Conservation (phyloP, 164 flowering plant species). For the Umbellularia californica region DNA sequence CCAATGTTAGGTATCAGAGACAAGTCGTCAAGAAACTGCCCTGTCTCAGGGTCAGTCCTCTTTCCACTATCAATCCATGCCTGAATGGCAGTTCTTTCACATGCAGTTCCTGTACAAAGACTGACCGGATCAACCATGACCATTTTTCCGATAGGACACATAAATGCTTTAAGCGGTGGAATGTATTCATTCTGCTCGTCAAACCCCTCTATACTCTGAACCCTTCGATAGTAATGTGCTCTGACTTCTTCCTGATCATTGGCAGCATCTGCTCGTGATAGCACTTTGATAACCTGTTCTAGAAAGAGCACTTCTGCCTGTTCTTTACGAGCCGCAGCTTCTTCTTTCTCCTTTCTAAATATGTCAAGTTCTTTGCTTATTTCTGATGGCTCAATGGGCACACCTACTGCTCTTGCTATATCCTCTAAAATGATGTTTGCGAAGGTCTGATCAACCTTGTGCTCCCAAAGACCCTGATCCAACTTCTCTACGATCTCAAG, state of each 20-base stretch:
- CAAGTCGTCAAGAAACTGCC: slow-evolving; percentile 43
- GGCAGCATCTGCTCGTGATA: slow-evolving; percentile 70
- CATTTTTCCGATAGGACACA: slow-evolving; percentile 36
- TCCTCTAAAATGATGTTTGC: slow-evolving; percentile 62
- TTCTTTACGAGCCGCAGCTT: slow-evolving; percentile 53
- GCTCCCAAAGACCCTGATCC: slow-evolving; percentile 47
- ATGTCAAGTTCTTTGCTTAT: slow-evolving; percentile 55
- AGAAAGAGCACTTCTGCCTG: slow-evolving; percentile 52
- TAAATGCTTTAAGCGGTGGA: slow-evolving; percentile 44
- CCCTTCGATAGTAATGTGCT: slow-evolving; percentile 38
- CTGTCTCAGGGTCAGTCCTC: slow-evolving; percentile 53
- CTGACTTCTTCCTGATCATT: slow-evolving; percentile 50
- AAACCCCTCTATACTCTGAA: slow-evolving; percentile 36
- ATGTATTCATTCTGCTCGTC: slow-evolving; percentile 37
- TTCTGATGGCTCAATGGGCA: slow-evolving; percentile 59
- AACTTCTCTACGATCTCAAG: slow-evolving; percentile 53
- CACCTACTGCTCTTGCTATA: slow-evolving; percentile 69
- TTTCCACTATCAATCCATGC: slow-evolving; percentile 47
- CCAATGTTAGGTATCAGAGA: slow-evolving; percentile 46
- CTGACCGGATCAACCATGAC: slow-evolving; percentile 75
- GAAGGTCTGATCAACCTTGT: slow-evolving; percentile 50
- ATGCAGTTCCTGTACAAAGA: slow-evolving; percentile 65
- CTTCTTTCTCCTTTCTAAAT: slow-evolving; percentile 57
- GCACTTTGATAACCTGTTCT: slow-evolving; percentile 59
- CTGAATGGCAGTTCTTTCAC: slow-evolving; percentile 53